These are phyloP conservation scores for Nicotiana paniculata DNA, from an alignment of 257 asterid species.

Conservation along the genomic window DNA sequence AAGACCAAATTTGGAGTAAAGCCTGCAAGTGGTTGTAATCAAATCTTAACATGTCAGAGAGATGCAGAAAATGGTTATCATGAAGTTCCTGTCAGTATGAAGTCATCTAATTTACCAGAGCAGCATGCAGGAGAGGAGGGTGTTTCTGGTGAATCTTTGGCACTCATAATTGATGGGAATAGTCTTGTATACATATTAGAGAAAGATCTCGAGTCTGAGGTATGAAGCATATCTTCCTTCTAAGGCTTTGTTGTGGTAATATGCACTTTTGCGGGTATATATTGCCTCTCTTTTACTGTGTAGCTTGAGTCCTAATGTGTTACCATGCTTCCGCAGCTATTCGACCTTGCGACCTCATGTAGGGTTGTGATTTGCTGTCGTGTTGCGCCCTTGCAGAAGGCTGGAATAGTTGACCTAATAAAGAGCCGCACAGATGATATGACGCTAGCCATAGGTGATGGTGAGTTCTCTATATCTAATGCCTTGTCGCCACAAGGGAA, in stretches of 20 bases:
- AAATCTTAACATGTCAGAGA: slow-evolving; percentile 29
- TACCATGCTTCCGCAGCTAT: slow-evolving; percentile 53
- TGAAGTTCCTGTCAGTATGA: slow-evolving; percentile 43
- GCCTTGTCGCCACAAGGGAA: neutral
- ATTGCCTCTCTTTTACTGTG: neutral
- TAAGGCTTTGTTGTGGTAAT: neutral
- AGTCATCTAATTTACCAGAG: slow-evolving; percentile 34
- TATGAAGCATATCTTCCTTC: slow-evolving; percentile 22
- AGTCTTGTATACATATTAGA: slow-evolving; percentile 94
- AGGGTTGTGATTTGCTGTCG: slow-evolving; percentile 92
- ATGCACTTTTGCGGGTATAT: neutral
- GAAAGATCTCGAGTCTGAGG: slow-evolving; percentile 88
- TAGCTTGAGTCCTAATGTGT: slow-evolving; percentile 23
- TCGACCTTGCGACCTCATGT: slow-evolving; percentile 86
- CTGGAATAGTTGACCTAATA: slow-evolving; percentile 93
- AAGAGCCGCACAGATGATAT: slow-evolving; percentile 91
- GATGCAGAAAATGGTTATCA: slow-evolving; percentile 42
- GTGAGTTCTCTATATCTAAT: slow-evolving; percentile 38
- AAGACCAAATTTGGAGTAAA: slow-evolving; percentile 54
- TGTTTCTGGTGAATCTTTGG: slow-evolving; percentile 42
- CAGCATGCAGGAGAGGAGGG: slow-evolving; percentile 37
- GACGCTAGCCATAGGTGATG: slow-evolving; percentile 98
- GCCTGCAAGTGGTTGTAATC: slow-evolving; percentile 27
- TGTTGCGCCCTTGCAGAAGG: slow-evolving; percentile 97
- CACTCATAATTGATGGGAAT: slow-evolving; percentile 96